These are phyloP conservation scores for Amyloporia xantha DNA, from an alignment of 768 basidiomycete genomes.

Conservation along the genomic window DNA sequence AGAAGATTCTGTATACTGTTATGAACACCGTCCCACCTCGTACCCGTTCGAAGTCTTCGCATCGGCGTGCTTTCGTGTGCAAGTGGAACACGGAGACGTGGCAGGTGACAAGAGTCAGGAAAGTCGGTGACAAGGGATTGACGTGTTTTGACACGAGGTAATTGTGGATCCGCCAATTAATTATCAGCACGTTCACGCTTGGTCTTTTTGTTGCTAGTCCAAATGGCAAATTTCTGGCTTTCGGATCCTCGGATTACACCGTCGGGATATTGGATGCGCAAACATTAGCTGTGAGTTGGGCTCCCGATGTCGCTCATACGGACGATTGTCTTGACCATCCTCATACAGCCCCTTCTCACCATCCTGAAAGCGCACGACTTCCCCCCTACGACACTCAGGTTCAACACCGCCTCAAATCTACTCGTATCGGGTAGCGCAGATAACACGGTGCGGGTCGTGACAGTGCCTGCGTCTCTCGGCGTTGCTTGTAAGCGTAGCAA, in stretches of 20 bases:
- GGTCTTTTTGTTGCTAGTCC: conserved; percentile 39
- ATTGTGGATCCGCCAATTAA: no score
- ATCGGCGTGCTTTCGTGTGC: conserved; percentile 55
- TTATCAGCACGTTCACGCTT: background rate
- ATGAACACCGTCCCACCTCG: conserved; percentile 65
- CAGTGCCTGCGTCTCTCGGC: conserved; percentile 53
- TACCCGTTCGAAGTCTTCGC: conserved; percentile 43
- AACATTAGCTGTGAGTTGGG: conserved; percentile 62
- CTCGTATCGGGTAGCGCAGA: conserved; percentile 90
- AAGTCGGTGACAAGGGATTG: conserved; percentile 71
- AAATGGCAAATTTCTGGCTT: conserved; percentile 78
- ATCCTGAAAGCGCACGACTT: conserved; percentile 95
- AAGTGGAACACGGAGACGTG: conserved; percentile 73
- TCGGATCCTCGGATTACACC: conserved; percentile 80
- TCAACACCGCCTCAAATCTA: conserved; percentile 76
- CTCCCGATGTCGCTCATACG: background rate
- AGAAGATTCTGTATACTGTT: conserved; percentile 56
- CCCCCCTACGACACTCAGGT: conserved; percentile 82
- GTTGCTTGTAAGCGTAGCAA: conserved; percentile 42
- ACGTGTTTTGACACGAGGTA: conserved; percentile 90
- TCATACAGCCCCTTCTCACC: conserved; percentile 68
- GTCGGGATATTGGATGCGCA: conserved; percentile 79
- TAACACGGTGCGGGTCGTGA: conserved; percentile 74
- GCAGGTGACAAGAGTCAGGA: conserved; percentile 58
- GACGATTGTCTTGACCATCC: background rate